Evolutionary conservation across 345 rosid species (phyloP).

Genomic region (Corymbia maculata): DNA sequence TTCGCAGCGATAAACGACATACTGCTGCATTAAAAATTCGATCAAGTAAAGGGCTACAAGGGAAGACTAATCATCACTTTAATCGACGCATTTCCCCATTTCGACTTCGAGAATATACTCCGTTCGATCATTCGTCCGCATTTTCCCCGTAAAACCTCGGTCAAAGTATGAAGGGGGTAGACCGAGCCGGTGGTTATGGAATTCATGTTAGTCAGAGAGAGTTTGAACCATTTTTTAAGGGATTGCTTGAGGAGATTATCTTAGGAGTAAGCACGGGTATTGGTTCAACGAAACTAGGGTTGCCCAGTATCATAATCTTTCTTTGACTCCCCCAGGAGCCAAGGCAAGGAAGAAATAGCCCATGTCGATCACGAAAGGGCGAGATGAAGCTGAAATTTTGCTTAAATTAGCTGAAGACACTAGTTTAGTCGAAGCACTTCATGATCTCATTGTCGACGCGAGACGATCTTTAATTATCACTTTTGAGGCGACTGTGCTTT

Average conservation of each 20-base stretch:
- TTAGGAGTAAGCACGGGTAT: not conserved
- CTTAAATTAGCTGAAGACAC: not conserved
- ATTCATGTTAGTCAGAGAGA: not conserved
- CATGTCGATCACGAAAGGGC: not conserved
- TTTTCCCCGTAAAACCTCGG: not conserved
- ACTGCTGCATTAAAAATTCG: not conserved
- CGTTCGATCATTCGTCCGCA: not conserved
- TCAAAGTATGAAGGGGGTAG: not conserved
- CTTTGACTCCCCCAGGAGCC: not conserved
- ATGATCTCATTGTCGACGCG: not conserved
- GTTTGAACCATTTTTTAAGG: not conserved
- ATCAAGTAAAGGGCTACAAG: not conserved
- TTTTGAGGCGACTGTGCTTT: not conserved
- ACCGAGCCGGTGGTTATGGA: not conserved
- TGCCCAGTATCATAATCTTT: not conserved
- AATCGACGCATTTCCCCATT: not conserved
- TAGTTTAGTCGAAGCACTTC: not conserved
- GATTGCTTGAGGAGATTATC: not conserved
- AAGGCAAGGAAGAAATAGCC: not conserved
- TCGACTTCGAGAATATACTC: not conserved
- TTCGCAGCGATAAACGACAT: not conserved
- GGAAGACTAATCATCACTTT: not conserved
- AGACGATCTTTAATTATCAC: not conserved
- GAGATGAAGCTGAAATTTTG: not conserved
- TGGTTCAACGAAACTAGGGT: not conserved